phyloP scores from a whole-genome alignment of 495 filamentous ascomycete species.

The Tirmania nivea region DNA sequence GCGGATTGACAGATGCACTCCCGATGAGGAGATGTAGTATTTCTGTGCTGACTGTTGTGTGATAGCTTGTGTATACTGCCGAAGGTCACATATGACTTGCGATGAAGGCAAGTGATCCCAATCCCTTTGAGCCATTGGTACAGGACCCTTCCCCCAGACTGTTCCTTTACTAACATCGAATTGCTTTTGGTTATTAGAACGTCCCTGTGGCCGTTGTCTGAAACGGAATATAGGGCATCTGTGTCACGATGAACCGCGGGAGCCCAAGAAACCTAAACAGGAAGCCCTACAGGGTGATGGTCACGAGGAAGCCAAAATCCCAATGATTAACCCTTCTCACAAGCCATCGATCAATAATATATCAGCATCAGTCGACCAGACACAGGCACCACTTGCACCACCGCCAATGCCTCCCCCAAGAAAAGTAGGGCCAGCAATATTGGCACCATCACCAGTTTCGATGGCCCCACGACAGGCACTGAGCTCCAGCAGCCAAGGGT shows the following conservation, averaged over 20 bases:
- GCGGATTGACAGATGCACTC: constrained; percentile 11
- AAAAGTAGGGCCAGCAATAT: constrained; percentile 16
- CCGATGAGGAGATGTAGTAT: constrained; percentile 17
- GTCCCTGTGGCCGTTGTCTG: constrained; percentile 92
- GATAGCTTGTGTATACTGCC: constrained; percentile 95
- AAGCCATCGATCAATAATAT: constrained; percentile 9
- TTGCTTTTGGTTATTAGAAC: constrained; percentile 40
- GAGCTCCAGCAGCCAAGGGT: constrained; percentile 41
- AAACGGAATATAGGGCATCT: constrained; percentile 97
- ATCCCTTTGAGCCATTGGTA: too few relatives aligned
- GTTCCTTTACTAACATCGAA: too few relatives aligned
- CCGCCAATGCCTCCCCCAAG: constrained; percentile 18
- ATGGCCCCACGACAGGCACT: constrained; percentile 19
- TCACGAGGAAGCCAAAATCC: constrained; percentile 35
- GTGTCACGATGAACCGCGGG: constrained; percentile 92
- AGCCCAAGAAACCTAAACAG: constrained; percentile 53
- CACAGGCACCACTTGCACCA: constrained; percentile 16
- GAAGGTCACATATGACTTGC: constrained; percentile 99
- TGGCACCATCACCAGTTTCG: constrained; percentile 25
- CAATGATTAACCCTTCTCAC: constrained; percentile 10
- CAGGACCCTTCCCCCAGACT: too few relatives aligned
- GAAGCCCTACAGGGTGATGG: constrained; percentile 31
- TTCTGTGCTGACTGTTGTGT: constrained; percentile 20
- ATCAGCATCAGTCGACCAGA: constrained; percentile 12
- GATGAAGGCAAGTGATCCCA: constrained; percentile 60